Evolutionary conservation across 495 filamentous ascomycete genomes (phyloP).

Genomic region (Bacidia rubella): DNA sequence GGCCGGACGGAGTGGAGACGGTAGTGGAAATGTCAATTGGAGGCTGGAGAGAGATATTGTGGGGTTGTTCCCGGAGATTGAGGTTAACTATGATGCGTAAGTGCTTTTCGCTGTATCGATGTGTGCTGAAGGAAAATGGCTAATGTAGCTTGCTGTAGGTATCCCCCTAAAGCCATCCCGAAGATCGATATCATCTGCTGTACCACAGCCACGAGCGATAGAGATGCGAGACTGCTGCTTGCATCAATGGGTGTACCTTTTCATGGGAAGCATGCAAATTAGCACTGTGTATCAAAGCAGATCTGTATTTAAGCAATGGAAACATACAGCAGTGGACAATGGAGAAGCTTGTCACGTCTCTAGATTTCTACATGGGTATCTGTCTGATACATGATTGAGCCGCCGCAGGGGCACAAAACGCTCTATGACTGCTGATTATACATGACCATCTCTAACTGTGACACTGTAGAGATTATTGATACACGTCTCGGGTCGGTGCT

Average conservation of each 20-base stretch:
- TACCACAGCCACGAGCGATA: conserved; percentile 77
- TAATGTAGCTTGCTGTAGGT: conserved; percentile 28
- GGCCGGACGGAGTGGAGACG: conserved; percentile 62
- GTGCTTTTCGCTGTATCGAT: conserved; percentile 22
- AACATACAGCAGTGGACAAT: background rate
- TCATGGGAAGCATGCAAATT: conserved; percentile 20
- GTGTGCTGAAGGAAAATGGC: background rate
- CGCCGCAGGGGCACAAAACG: too few relatives aligned
- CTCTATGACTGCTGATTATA: too few relatives aligned
- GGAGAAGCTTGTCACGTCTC: background rate
- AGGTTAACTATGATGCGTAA: conserved; percentile 81
- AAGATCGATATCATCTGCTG: conserved; percentile 78
- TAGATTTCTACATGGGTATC: too few relatives aligned
- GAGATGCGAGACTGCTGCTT: conserved; percentile 77
- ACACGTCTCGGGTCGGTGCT: background rate
- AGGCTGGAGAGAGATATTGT: conserved; percentile 61
- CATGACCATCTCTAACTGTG: too few relatives aligned
- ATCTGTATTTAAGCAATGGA: background rate
- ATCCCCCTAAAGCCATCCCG: conserved; percentile 86
- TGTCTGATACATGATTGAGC: too few relatives aligned
- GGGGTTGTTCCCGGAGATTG: conserved; percentile 79
- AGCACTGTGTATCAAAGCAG: background rate
- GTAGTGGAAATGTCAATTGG: conserved; percentile 72
- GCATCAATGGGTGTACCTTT: conserved; percentile 55
- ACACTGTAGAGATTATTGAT: too few relatives aligned